Evolutionary conservation across 768 basidiomycete genomes (phyloP).

Genomic region (Gloeopeniophorella convolvens): DNA sequence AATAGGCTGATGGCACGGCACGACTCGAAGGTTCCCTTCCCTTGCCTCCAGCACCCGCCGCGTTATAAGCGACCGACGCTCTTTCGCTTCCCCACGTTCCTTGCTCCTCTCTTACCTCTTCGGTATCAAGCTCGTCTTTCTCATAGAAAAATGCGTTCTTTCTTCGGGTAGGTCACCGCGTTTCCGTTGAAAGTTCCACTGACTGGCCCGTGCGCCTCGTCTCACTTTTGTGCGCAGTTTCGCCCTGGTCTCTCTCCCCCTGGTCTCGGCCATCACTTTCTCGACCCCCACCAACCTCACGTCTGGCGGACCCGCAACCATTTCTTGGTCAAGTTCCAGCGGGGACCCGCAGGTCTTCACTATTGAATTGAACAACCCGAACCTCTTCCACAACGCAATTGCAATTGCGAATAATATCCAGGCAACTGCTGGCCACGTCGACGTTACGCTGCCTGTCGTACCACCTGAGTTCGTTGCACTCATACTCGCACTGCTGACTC

Average conservation of each 20-base stretch:
- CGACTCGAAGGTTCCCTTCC: too few relatives aligned
- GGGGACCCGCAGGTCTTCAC: not conserved
- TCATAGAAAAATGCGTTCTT: constrained; percentile 1
- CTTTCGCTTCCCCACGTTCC: not conserved
- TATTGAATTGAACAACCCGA: constrained; percentile 5
- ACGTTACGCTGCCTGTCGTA: constrained; percentile 8
- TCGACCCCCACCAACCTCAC: not conserved
- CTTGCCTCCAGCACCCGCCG: not conserved
- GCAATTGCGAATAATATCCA: constrained; percentile 19
- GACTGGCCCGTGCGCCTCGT: not conserved
- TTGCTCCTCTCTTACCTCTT: not conserved
- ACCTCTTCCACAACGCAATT: constrained; percentile 6
- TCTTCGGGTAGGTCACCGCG: constrained; percentile 7
- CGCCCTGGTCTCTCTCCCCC: constrained; percentile 14
- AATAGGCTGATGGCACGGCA: not conserved
- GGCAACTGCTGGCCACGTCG: not conserved
- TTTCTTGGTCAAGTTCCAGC: not conserved
- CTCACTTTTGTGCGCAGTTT: not conserved
- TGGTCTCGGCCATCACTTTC: constrained; percentile 11
- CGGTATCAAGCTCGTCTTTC: not conserved
- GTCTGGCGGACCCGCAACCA: constrained; percentile 6
- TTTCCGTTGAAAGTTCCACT: too few relatives aligned
- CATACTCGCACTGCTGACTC: not conserved
- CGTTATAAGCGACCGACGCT: not conserved
- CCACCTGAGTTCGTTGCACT: not conserved